Evolutionary conservation across 768 basidiomycete species (phyloP), one percentile per base, ranked within the genome.

Genomic region (Pilatotrama ljubarskyi): DNA sequence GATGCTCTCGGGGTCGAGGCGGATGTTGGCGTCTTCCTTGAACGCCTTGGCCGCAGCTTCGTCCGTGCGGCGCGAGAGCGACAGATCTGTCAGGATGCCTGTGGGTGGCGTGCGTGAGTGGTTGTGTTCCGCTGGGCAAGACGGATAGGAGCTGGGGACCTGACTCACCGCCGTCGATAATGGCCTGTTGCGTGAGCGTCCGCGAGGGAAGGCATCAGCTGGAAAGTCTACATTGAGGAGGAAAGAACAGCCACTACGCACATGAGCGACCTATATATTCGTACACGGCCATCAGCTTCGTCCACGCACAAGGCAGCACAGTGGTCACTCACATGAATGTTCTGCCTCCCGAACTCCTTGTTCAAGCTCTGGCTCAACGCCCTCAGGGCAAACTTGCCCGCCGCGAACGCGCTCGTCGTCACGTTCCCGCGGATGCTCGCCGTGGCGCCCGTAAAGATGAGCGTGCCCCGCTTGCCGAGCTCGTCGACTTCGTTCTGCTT

Each of bases 1-100:
- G 58, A 93, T 90, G 65, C 84, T 84, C 35, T 86, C 82, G 0
- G 91, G 87, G 49, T 76, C 75, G 26, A 93, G 76, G 46, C 80
- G 74, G 11, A 69, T 71, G 56, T 84, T 80, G 2, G 72, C 69
- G 55, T 87, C 79, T 9, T 72, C 68, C 42, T 74, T 77, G 77
- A 76, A 82, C 25, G 74, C 71, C 36, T 73, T 69, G 38, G 57
- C 53, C 3, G 59, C 60, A 10, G 54, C 62, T 24, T 56, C 54
- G 13, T 53, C 62, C 7, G 55, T 37, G 18, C 64, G 67, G 7
- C 40, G 58, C 32, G 62, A 69, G 40, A 58, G 77, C 60, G 62
- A 74, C n/a, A 64, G 69, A 46, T 77, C 76, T 0, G 77, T 80
- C 17, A 78, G 44, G 50, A 82, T 79, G 11, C 75, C 60, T 55